Evolutionary conservation across 805 yeast species (phyloP).

Genomic region (Saitoella complicata): DNA sequence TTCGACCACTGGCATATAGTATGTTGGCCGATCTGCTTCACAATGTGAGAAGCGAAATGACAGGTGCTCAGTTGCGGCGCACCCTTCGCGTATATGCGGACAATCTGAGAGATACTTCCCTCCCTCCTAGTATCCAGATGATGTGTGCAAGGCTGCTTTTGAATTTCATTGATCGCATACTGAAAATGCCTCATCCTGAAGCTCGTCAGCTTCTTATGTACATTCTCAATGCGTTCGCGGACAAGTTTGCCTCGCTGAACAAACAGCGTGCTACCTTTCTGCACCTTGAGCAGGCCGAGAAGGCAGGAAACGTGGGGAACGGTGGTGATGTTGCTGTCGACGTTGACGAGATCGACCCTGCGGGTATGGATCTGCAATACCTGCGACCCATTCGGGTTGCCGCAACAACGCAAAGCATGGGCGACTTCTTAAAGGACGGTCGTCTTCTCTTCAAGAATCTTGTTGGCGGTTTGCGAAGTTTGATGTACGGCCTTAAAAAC

Average conservation of each 20-base stretch:
- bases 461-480: constrained; percentile 77
- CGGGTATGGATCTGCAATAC: constrained; percentile 42
- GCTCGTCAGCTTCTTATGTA: constrained; percentile 70
- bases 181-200: constrained; percentile 41
- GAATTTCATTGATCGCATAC: constrained; percentile 75
- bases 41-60: constrained; percentile 69
- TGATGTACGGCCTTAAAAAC: constrained; percentile 72
- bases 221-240: constrained; percentile 76
- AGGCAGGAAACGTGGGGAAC: constrained; percentile 5
- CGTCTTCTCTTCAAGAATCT: constrained; percentile 74
- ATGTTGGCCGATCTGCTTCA: constrained; percentile 93
- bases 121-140: constrained; percentile 81
- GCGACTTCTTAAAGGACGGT: constrained; percentile 51
- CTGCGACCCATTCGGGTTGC: constrained; percentile 32
- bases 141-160: constrained; percentile 87
- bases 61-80: constrained; percentile 69
- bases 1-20: constrained; percentile 78
- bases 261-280: constrained; percentile 35
- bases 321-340: constrained; percentile 3
- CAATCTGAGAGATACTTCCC: constrained; percentile 60
- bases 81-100: constrained; percentile 71
- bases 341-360: constrained; percentile 25
- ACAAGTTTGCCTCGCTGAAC: constrained; percentile 62
- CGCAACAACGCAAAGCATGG: constrained; percentile 31
- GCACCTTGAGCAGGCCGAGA: constrained; percentile 1